Evolutionary conservation across 176 grass and related monocot species (phyloP), one percentile per base, ranked within the genome.

Genomic region (Aegilops bicornis): DNA sequence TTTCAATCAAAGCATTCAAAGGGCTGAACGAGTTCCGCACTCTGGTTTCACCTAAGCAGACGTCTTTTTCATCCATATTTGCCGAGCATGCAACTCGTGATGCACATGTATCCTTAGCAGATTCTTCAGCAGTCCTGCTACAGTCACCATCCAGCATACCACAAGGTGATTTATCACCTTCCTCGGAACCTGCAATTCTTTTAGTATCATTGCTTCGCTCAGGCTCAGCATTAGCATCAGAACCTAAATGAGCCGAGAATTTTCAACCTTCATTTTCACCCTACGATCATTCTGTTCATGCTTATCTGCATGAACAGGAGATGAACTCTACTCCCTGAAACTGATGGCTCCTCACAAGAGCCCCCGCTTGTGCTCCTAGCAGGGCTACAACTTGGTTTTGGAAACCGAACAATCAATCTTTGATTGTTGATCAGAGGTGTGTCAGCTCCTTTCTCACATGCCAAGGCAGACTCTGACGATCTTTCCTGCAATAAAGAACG

Each of bases 1-100:
- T 97, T 91, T 97, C 91, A 82, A 98, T 93, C 77, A 98, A 82
- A 25, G 95, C 95, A 89, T 92, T 98, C 84, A 98, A 93, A 78
- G 95, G 92, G 65, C 81, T 95, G 86, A 98, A 98, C 20, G 89
- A 90, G 73, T 85, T 93, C 82, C 84, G 90, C 48, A 24, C 80
- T 56, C 22, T 87, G 20, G 40, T 60, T 86, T 92, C 85, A 77
- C 73, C 69, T 30, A 62, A 88, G 70, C n/a, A 69, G 77, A 76
- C 45, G 5, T 30, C 90, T 63, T 95, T 93, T 66, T 88, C 91
- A 84, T 90, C 91, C 58, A 67, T 30, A 84, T 83, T 81, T 47
- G 86, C 80, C 11, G 92, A 93, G 47, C 76, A 86, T 25, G 62
- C 79, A 76, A 69, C 85, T 87, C 43, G 89, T 32, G 79, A 50